Conservation (phyloP, 768 basidiomycete species). For the Boletus pseudo-olivaceus region DNA sequence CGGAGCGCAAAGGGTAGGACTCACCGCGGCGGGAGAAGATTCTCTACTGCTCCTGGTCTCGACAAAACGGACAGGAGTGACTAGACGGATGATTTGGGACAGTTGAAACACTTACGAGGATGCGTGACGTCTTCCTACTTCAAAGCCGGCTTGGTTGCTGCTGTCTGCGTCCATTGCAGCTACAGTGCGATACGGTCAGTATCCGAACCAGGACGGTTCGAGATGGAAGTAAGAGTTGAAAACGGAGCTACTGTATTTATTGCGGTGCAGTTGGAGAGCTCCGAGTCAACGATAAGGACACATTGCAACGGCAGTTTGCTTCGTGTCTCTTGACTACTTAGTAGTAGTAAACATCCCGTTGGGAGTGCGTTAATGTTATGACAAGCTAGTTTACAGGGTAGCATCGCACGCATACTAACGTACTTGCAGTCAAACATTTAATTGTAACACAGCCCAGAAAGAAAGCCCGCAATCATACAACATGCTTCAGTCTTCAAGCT, state of each 20-base stretch:
- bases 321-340: conserved; percentile 1
- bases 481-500: background rate
- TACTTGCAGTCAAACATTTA: background rate
- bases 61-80: conserved; percentile 6
- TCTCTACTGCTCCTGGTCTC: conserved; percentile 52
- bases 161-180: conserved; percentile 13
- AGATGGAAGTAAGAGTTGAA: background rate
- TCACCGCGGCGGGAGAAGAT: conserved; percentile 48
- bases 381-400: background rate
- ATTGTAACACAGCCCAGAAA: background rate
- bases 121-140: conserved; percentile 33
- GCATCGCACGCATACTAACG: background rate
- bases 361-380: background rate
- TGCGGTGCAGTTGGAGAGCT: background rate
- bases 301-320: conserved; percentile 9
- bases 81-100: background rate
- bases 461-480: background rate
- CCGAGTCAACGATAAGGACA: background rate
- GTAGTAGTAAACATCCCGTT: background rate
- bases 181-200: background rate
- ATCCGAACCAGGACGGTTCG: background rate
- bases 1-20: conserved; percentile 14
- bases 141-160: conserved; percentile 23
- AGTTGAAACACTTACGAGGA: conserved; percentile 34
- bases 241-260: background rate